phyloP scores from a whole-genome alignment of 2,329 filamentous ascomycete genomes.

The Penicillium sp. region DNA sequence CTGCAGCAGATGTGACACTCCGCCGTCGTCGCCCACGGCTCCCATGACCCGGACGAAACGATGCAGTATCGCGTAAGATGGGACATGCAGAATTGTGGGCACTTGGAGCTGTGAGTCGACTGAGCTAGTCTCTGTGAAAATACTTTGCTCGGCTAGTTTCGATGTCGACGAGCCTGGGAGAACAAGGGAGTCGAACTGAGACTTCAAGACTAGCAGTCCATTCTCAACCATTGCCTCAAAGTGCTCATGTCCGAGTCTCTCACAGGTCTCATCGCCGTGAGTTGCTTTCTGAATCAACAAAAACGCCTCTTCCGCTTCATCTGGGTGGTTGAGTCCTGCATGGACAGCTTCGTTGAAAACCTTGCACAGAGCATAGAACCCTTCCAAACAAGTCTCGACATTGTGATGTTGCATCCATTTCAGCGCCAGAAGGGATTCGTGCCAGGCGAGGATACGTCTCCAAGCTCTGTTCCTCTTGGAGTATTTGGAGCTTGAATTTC shows the following conservation, averaged over 20 bases:
- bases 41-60: conserved; percentile 47
- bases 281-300: conserved; percentile 25
- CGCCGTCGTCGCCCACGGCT: conserved; percentile 41
- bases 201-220: conserved; percentile 37
- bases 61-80: conserved; percentile 44
- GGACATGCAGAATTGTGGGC: conserved; percentile 38
- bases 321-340: conserved; percentile 32
- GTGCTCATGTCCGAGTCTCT: conserved; percentile 9
- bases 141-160: conserved; percentile 25
- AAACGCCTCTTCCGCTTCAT: conserved; percentile 31
- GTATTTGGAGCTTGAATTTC: conserved; percentile 20
- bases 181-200: conserved; percentile 39
- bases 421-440: conserved; percentile 36
- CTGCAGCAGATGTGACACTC: conserved; percentile 42
- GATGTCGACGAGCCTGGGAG: conserved; percentile 30
- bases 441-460: conserved; percentile 43
- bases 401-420: conserved; percentile 38
- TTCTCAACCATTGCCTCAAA: conserved; percentile 35
- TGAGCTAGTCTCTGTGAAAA: conserved; percentile 10
- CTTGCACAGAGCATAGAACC: conserved; percentile 39
- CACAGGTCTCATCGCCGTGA: neutral
- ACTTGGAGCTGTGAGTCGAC: conserved; percentile 24
- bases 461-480: conserved; percentile 24
- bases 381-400: conserved; percentile 34
- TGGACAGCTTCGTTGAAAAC: conserved; percentile 40